A percentile compares a stretch with the other conserved stretches of the same genome.
phyloP scores from a whole-genome alignment of 2,329 filamentous ascomycete genomes.

The Cytospora paraplurivora region DNA sequence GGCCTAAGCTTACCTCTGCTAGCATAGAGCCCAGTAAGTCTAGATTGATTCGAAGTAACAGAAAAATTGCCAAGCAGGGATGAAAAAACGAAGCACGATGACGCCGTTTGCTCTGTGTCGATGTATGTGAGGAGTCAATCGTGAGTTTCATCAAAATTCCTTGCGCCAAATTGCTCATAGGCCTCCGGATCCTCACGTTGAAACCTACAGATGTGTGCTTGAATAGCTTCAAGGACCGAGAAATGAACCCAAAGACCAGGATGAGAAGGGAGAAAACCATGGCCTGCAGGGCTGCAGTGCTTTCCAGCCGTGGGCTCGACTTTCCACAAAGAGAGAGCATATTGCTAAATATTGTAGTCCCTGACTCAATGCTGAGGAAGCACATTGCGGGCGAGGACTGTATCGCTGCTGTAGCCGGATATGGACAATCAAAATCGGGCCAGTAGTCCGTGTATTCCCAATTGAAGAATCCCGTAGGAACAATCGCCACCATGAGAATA shows the following conservation, averaged over 20 bases:
- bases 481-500: background rate
- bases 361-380: background rate
- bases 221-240: background rate
- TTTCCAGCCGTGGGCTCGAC: background rate
- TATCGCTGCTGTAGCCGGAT: background rate
- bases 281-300: background rate
- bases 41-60: background rate
- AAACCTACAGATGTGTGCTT: background rate
- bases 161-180: background rate
- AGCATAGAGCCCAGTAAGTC: background rate
- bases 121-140: background rate
- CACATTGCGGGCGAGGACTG: background rate
- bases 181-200: background rate
- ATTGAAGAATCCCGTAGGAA: conserved; percentile 13
- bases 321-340: background rate
- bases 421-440: background rate
- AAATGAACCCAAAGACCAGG: background rate
- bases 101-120: background rate
- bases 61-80: background rate
- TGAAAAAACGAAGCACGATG: background rate
- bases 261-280: background rate
- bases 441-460: background rate
- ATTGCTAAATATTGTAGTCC: background rate
- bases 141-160: background rate
- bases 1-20: background rate